Base-by-base conservation (phyloP, 2,329 filamentous ascomycete genomes). In the Penicillium sp. region DNA sequence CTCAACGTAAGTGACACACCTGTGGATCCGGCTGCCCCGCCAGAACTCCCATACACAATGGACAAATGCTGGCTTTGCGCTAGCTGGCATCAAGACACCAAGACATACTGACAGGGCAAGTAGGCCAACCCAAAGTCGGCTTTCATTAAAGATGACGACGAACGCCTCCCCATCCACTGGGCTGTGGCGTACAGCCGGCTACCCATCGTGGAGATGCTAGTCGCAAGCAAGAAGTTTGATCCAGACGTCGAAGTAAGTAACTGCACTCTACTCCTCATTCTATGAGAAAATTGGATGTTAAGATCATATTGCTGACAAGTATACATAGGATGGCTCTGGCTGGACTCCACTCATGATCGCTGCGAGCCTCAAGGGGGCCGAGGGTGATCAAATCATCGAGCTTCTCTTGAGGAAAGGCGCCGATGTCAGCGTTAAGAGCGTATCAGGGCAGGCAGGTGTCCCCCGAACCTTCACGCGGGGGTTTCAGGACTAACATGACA, bases 151-250 rank as follows among this genome's bases (percentile, higher is more conserved):
- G 93, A 98, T 58, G 84, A 87, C 33, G 93, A 98, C 64, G 87
- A 88, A 11, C 86, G 93, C 30, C 79, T 95, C 25, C 84, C 93
- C 2, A 81, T 97, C 41, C 93, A 98, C 73, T 98, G 93, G 93
- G 91, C 93, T 0, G 80, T 82, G 2, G 93, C 90, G 15, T 85
- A 86, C 65, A 94, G 93, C 62, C 83, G 81, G 52, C 68, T 84
- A 5, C 78, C 83, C 16, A 88, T 96, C 43, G 81, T 87, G 13
- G 74, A 84, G 34, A 63, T 91, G 14, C 74, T 97, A 3, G 76
- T 85, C 2, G 76, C 86, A 40, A 73, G 75, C 46, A 83, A 83
- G 56, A 75, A 75, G 43, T 95, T 96, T 59, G 88, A 97, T 60
- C 79, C 87, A 0, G 90, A 97, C 65, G 83, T 83, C 13, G 80